Conservation (phyloP, 73 alveolate genomes). For the Tetrahymena malaccensis region DNA sequence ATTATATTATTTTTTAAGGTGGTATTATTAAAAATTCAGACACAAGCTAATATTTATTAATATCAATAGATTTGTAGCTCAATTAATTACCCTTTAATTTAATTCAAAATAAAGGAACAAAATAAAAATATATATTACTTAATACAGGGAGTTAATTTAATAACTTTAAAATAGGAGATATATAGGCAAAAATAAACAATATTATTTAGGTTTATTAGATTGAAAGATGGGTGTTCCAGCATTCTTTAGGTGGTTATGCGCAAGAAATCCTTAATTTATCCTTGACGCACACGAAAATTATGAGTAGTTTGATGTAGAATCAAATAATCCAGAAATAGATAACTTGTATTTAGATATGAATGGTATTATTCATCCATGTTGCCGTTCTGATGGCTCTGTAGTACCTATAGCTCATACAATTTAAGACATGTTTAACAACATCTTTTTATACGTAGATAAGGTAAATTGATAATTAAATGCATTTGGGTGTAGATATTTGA, state of each 20-base stretch:
- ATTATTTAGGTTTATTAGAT: not conserved
- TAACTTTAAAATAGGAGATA: not conserved
- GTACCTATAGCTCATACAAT: conserved; percentile 79
- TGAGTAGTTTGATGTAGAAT: not conserved
- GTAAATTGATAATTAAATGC: not conserved
- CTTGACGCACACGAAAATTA: conserved; percentile 54
- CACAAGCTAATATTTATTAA: not conserved
- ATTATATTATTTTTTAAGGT: not conserved
- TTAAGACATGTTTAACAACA: conserved; percentile 84
- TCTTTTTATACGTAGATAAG: conserved; percentile 85
- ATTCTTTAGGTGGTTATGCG: conserved; percentile 89
- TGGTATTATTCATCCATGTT: conserved; percentile 98
- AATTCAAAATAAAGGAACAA: not conserved
- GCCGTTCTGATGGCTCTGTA: conserved; percentile 69
- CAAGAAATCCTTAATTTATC: conserved; percentile 84
- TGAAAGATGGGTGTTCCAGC: conserved; percentile 95
- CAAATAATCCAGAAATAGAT: conserved; percentile 77
- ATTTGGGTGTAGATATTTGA: too few relatives aligned
- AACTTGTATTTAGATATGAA: conserved; percentile 97
- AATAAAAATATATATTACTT: not conserved
- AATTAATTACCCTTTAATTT: not conserved
- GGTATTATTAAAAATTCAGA: not conserved
- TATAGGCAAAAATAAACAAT: not conserved
- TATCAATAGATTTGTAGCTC: not conserved
- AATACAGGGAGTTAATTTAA: not conserved